Percentiles rank a stretch among this genome's conserved stretches.
Conservation (phyloP, 805 yeast genomes). For the Nakazawaea laoshanensis region DNA sequence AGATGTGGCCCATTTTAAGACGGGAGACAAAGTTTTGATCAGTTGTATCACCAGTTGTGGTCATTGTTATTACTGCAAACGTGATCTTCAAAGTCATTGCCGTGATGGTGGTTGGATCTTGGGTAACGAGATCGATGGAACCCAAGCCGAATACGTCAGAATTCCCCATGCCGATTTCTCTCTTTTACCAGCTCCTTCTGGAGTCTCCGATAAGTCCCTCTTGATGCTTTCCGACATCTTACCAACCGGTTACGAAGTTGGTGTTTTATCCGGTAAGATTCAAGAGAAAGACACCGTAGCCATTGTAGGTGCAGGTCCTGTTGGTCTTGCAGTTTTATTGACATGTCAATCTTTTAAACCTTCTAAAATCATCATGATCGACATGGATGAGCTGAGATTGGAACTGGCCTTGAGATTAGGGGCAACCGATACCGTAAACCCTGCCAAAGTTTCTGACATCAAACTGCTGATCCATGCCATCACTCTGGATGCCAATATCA, state of each 20-base stretch:
- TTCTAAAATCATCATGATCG: conserved; percentile 46
- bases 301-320: conserved; percentile 62
- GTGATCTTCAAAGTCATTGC: conserved; percentile 55
- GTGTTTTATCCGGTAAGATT: conserved; percentile 47
- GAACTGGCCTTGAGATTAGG: conserved; percentile 51
- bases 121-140: conserved; percentile 57
- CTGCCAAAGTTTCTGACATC: conserved; percentile 34
- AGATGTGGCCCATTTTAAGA: conserved; percentile 37
- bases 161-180: conserved; percentile 41
- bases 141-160: conserved; percentile 55
- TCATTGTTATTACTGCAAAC: conserved; percentile 45
- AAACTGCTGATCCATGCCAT: conserved; percentile 27
- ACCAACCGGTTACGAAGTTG: conserved; percentile 63
- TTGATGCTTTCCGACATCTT: conserved; percentile 56
- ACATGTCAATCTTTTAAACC: conserved; percentile 49
- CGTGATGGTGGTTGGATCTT: conserved; percentile 43
- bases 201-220: conserved; percentile 33
- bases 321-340: conserved; percentile 55
- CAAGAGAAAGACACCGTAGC: conserved; percentile 50
- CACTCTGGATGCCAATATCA: conserved; percentile 17
- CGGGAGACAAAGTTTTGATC: conserved; percentile 52
- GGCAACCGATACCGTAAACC: conserved; percentile 50
- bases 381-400: conserved; percentile 50
- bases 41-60: conserved; percentile 63
- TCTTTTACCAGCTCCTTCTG: conserved; percentile 23